Conservation (phyloP, 306 rosid species). For the Senna tora region DNA sequence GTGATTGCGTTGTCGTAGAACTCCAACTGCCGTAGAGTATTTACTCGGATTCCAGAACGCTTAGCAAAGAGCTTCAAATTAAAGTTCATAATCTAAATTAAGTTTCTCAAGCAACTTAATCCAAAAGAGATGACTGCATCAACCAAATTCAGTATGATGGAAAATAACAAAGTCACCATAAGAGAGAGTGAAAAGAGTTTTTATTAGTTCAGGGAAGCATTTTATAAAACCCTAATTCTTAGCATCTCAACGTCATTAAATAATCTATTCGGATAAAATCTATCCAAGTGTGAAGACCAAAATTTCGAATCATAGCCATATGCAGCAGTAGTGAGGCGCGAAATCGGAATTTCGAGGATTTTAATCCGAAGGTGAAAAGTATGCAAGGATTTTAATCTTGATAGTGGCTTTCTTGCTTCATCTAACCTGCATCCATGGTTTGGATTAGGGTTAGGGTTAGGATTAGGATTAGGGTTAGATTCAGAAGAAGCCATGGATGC, state of each 20-base stretch:
- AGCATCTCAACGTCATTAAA: neutral
- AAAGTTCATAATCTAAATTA: neutral
- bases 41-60: neutral
- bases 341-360: neutral
- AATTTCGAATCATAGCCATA: too few relatives aligned
- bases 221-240: constrained; percentile 3
- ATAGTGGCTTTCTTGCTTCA: too few relatives aligned
- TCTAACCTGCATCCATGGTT: too few relatives aligned
- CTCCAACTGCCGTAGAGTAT: too few relatives aligned
- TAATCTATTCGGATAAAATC: too few relatives aligned
- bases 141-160: neutral
- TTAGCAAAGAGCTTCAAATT: neutral
- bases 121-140: neutral
- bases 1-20: too few relatives aligned
- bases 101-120: neutral
- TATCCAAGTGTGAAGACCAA: too few relatives aligned
- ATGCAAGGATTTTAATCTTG: neutral
- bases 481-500: too few relatives aligned
- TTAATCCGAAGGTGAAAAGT: neutral
- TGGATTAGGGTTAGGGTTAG: too few relatives aligned
- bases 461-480: too few relatives aligned
- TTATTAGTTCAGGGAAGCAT: neutral
- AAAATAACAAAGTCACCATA: neutral
- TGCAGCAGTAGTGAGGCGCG: neutral
- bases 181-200: neutral